These are phyloP conservation scores for Piedraia hortae DNA, from an alignment of 2,329 filamentous ascomycete genomes.

Conservation along the genomic window DNA sequence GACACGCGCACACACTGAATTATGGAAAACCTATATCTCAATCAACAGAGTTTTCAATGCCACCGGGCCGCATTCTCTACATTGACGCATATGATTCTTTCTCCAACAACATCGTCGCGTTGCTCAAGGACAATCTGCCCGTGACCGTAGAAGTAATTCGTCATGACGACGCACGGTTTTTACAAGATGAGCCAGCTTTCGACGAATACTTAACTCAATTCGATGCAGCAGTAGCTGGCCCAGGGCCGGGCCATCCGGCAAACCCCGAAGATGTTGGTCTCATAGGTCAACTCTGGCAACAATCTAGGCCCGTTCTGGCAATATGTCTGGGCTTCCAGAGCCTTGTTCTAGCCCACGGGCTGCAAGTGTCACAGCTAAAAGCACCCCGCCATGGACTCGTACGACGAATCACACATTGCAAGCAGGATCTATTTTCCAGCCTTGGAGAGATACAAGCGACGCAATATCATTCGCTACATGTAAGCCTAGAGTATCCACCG, in stretches of 20 bases:
- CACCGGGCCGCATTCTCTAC: constrained; percentile 33
- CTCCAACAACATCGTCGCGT: constrained; percentile 73
- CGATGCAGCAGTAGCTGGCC: constrained; percentile 69
- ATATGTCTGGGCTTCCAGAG: constrained; percentile 81
- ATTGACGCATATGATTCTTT: constrained; percentile 94
- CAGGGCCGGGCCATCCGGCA: constrained; percentile 61
- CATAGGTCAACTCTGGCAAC: constrained; percentile 47
- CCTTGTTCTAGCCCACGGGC: constrained; percentile 40
- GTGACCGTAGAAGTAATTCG: constrained; percentile 33
- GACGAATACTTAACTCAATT: constrained; percentile 28
- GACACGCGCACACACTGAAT: too few species aligned
- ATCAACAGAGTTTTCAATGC: constrained; percentile 3
- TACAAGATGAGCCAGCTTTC: constrained; percentile 14
- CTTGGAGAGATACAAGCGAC: constrained; percentile 34
- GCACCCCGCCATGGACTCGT: constrained; percentile 65
- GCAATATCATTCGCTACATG: constrained; percentile 42
- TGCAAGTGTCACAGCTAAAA: constrained; percentile 34
- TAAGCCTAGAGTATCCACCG: constrained; percentile 12
- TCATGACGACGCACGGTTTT: constrained; percentile 27
- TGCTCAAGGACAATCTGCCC: constrained; percentile 41
- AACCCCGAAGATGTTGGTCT: constrained; percentile 52
- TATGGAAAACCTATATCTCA: too few species aligned
- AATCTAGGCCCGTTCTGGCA: constrained; percentile 52
- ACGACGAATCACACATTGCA: constrained; percentile 32
- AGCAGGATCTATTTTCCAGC: constrained; percentile 35